Evolutionary conservation across 2,329 filamentous ascomycete genomes (phyloP), one percentile per base, ranked within the genome.

Genomic region (Trichoderma aggressivum): DNA sequence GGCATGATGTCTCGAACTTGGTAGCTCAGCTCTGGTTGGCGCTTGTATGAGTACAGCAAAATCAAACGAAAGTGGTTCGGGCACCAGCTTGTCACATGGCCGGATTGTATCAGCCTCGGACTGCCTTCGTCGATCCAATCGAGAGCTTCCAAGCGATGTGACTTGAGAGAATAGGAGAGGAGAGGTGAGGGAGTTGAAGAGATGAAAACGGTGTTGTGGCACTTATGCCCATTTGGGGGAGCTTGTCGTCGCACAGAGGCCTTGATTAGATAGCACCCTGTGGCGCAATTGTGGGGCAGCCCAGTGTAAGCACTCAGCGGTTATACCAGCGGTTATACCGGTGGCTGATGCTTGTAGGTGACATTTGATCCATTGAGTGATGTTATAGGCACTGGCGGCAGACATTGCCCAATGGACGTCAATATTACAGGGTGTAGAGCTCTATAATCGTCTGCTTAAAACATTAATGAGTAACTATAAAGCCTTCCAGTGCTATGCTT

Each of bases 171-270:
- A 43, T 24, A 21, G n/a, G 18, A 32, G 30, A 10, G 7, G 60
- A 32, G 62, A 47, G 65, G 34, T 34, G 34, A 47, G 21, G 18
- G 53, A 26, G 5, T 14, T 59, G 26, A 30, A 59, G 34, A 68
- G 58, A 30, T 43, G 60, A 70, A 63, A 53, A 34, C 36, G 47
- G 59, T 63, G 56, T 70, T 39, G 68, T 63, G 66, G 69, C 69
- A 69, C 58, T 59, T 71, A 14, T 53, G 47, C 47, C 47, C 47
- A 7, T 53, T 53, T 53, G n/a, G 47, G 21, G 47, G 47, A 53
- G 47, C 47, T 53, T 24, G 47, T 53, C 47, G 47, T 53, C n/a
- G 47, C 47, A 53, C 21, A 24, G 47, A 53, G 47, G 47, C 26
- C 18, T 21, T 28, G 63, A 39, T 56, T 55, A 66, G 63, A 58